Percentiles rank a stretch among this genome's conserved stretches.
These are phyloP conservation scores for Neurospora sp. DNA, from an alignment of 495 filamentous ascomycete species.

Conservation along the genomic window DNA sequence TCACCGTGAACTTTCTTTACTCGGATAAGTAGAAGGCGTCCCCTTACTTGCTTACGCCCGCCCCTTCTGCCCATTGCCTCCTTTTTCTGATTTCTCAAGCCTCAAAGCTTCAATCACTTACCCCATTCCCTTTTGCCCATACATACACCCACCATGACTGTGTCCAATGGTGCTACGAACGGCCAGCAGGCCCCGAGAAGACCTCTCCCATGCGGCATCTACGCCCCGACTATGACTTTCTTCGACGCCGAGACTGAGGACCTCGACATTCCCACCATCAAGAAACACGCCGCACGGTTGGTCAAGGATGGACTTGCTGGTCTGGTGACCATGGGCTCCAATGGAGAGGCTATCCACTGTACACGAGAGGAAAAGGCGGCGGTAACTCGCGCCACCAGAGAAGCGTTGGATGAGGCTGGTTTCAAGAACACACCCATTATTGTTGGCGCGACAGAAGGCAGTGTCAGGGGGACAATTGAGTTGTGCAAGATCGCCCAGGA, in stretches of 20 bases:
- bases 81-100: not conserved
- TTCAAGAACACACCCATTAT: constrained; percentile 70
- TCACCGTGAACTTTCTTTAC: not conserved
- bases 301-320: constrained; percentile 72
- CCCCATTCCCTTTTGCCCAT: not conserved
- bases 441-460: constrained; percentile 68
- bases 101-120: constrained; percentile 5
- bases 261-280: constrained; percentile 69
- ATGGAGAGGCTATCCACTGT: constrained; percentile 80
- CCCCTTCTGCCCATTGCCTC: not conserved
- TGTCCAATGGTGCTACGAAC: constrained; percentile 25
- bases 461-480: constrained; percentile 65
- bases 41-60: not conserved
- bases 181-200: constrained; percentile 36
- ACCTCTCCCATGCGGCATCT: constrained; percentile 74
- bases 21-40: not conserved
- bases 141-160: constrained; percentile 21
- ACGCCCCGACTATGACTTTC: constrained; percentile 85
- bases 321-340: constrained; percentile 81
- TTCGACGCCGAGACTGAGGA: constrained; percentile 76
- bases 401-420: constrained; percentile 71
- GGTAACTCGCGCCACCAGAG: constrained; percentile 72
- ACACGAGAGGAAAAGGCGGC: constrained; percentile 61
- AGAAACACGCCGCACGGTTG: constrained; percentile 70
- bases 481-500: constrained; percentile 57